A percentile compares a stretch with the other conserved stretches of the same genome.
These are phyloP conservation scores for Gypsophila paniculata DNA, from an alignment of 179 eudicot genomes.

Conservation along the genomic window DNA sequence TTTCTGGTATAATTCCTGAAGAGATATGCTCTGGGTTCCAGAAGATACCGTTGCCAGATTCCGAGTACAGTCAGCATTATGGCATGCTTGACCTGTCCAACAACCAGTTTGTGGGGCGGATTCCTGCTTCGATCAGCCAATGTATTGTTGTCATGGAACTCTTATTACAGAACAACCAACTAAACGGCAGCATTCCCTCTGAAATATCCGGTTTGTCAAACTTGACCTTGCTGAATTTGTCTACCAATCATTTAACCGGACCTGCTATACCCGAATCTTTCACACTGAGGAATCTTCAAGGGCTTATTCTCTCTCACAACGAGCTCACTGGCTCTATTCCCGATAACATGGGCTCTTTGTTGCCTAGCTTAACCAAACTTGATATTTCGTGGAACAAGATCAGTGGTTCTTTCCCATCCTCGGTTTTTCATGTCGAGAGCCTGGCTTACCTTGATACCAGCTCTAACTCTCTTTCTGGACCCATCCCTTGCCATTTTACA, in stretches of 20 bases:
- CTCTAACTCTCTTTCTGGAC: slow-evolving; percentile 60
- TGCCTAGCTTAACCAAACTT: slow-evolving; percentile 71
- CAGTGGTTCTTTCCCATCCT: slow-evolving; percentile 53
- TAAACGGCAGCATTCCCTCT: slow-evolving; percentile 74
- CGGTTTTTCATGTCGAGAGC: slow-evolving; percentile 50
- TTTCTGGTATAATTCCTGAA: slow-evolving; percentile 72
- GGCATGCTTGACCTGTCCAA: slow-evolving; percentile 90
- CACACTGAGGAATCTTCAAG: slow-evolving; percentile 64
- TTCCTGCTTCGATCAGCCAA: slow-evolving; percentile 56
- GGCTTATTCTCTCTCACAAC: slow-evolving; percentile 74
- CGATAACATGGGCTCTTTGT: slow-evolving; percentile 33
- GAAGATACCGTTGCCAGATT: slow-evolving; percentile 66
- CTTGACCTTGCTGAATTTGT: slow-evolving; percentile 65
- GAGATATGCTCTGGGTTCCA: slow-evolving; percentile 88
- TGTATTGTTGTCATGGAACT: slow-evolving; percentile 62
- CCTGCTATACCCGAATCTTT: slow-evolving; percentile 39
- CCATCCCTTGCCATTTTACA: slow-evolving; percentile 41
- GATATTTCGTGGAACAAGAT: slow-evolving; percentile 66
- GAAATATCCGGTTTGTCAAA: slow-evolving; percentile 50
- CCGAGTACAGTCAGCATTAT: slow-evolving; percentile 82
- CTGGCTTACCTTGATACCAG: slow-evolving; percentile 61
- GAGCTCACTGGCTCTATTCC: slow-evolving; percentile 61
- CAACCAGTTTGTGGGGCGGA: slow-evolving; percentile 61
- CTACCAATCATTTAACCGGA: slow-evolving; percentile 62
- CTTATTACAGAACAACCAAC: slow-evolving; percentile 56